Evolutionary conservation across 2,329 filamentous ascomycete genomes (phyloP), one percentile per base, ranked within the genome.

Genomic region (Uncinocarpus reesii): DNA sequence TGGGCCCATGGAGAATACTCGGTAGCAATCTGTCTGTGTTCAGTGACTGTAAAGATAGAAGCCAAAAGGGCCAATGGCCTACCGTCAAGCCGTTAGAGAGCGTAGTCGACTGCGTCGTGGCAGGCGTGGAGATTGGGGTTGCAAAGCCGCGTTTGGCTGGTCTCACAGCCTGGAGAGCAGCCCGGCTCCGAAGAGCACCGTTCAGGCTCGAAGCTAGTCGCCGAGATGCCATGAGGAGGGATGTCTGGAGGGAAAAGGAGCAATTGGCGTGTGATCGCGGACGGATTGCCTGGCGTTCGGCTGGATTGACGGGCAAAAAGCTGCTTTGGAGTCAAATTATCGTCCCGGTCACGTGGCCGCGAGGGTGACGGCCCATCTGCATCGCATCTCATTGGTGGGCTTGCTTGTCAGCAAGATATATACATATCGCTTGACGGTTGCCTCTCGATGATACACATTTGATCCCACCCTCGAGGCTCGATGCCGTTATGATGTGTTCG

Each of bases 1-100:
- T 96, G 89, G 64, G 90, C 90, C 79, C 88, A 96, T 62, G 90
- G 92, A 57, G 89, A 95, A 77, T 96, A 85, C 72, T 98, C 90
- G 62, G 92, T 94, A 60, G 92, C 92, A 68, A 98, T 88, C 90
- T 96, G 68, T 52, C 56, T 50, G 52, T 41, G 2, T 48, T 70
- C 54, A 67, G 65, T 48, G 48, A 53, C 4, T 56, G 57, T 52
- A 11, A 13, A 44, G 5, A 51, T 41, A 49, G 28, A 57, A 56
- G 56, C 56, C 6, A 32, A 16, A 23, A 16, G 18, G 6, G 13
- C 7, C 26, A 53, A 74, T 52, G 31, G 35, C 54, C 53, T 35
- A 95, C 90, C 64, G 92, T 98, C 76, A 98, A 80, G 70, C 92
- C 92, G 78, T 96, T 98, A 74, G 83, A 86, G 67, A 98, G 79